These are phyloP conservation scores for Geopyxis carbonaria DNA, from an alignment of 495 filamentous ascomycete species.

Conservation along the genomic window DNA sequence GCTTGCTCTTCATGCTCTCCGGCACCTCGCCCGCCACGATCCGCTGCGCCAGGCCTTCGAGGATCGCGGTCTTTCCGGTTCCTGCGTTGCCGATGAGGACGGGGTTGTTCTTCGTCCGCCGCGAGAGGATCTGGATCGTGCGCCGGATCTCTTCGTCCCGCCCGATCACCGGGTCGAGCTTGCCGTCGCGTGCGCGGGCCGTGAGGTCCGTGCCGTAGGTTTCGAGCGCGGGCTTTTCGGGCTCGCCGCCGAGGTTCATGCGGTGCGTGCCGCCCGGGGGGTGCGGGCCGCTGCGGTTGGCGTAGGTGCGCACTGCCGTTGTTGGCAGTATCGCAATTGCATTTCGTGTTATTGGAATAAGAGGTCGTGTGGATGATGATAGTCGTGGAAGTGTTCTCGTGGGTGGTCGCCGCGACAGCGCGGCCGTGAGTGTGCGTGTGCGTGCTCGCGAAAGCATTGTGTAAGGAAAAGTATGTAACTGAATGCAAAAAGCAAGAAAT, in stretches of 20 bases:
- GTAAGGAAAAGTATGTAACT: no score
- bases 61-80: slow-evolving; percentile 86
- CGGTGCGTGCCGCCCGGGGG: slow-evolving; percentile 83
- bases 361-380: no score
- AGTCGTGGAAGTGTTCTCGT: no score
- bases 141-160: slow-evolving; percentile 79
- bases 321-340: no score
- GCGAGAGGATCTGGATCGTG: slow-evolving; percentile 83
- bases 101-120: slow-evolving; percentile 92
- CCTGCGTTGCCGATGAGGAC: slow-evolving; percentile 84
- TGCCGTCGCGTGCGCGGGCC: slow-evolving; percentile 66
- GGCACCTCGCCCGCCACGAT: slow-evolving; percentile 89
- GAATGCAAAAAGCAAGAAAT: no score
- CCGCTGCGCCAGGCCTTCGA: slow-evolving; percentile 80
- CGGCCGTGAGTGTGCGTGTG: no score
- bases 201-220: slow-evolving; percentile 86
- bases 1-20: slow-evolving; percentile 89
- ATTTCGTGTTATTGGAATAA: no score
- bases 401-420: no score
- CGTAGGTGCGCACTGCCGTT: slow-evolving; percentile 51
- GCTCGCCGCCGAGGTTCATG: slow-evolving; percentile 64
- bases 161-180: slow-evolving; percentile 90
- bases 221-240: slow-evolving; percentile 72
- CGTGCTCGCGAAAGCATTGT: no score
- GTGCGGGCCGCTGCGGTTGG: slow-evolving; percentile 53